These are phyloP conservation scores for Fragaria iinumae DNA, from an alignment of 306 rosid genomes.

Conservation along the genomic window DNA sequence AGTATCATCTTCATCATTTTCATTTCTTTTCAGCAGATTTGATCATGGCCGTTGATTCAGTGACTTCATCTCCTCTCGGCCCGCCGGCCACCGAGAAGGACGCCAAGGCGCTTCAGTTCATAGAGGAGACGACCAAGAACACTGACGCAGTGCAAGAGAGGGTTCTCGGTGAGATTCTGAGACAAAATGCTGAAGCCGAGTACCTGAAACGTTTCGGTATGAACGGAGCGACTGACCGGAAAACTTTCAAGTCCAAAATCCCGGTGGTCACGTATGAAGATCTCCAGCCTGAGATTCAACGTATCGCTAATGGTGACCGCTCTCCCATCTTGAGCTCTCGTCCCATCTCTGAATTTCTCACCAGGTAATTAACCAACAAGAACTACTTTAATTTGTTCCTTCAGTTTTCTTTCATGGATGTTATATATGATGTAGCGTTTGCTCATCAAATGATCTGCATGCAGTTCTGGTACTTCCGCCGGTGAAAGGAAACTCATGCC, in stretches of 20 bases:
- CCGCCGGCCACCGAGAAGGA: slow-evolving; percentile 44
- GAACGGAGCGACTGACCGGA: slow-evolving; percentile 64
- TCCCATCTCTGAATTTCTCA: slow-evolving; percentile 88
- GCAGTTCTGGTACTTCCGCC: slow-evolving; percentile 94
- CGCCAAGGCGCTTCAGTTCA: slow-evolving; percentile 56
- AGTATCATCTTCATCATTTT: neutral
- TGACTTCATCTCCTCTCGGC: slow-evolving; percentile 24
- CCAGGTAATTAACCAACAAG: slow-evolving; percentile 47
- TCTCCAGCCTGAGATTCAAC: slow-evolving; percentile 70
- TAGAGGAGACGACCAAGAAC: slow-evolving; percentile 65
- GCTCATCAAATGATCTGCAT: neutral
- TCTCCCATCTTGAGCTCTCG: slow-evolving; percentile 63
- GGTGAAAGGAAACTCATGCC: slow-evolving; percentile 95
- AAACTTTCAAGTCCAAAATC: slow-evolving; percentile 64
- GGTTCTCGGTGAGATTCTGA: slow-evolving; percentile 55
- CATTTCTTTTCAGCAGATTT: neutral
- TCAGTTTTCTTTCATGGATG: no score
- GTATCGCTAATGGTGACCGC: slow-evolving; percentile 84
- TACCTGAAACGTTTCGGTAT: slow-evolving; percentile 57
- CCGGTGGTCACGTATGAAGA: slow-evolving; percentile 77
- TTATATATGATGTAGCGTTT: neutral
- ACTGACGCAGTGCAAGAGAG: slow-evolving; percentile 46
- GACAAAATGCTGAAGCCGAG: slow-evolving; percentile 63
- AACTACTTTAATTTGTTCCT: neutral
- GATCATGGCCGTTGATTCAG: slow-evolving; percentile 57